Conservation (phyloP, 371 early-diverging fungal genomes). For the Aphelidium insulamus region DNA sequence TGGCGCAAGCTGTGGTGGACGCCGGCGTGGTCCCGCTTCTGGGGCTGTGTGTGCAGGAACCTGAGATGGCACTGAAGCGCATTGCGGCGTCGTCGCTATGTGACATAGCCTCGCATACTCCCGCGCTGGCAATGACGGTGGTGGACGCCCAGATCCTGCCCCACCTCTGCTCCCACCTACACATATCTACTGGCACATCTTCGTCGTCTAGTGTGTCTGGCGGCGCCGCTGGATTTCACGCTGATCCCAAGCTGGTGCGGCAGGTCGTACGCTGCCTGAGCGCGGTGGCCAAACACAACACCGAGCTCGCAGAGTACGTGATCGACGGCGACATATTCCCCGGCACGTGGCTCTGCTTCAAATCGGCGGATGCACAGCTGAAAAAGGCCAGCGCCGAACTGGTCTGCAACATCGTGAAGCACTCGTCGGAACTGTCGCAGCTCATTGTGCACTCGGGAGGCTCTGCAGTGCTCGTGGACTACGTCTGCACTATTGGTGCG, state of each 20-base stretch:
- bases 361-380: slow-evolving; percentile 18
- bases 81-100: slow-evolving; percentile 25
- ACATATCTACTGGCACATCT: no score
- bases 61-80: slow-evolving; percentile 18
- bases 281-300: slow-evolving; percentile 24
- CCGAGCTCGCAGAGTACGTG: slow-evolving; percentile 26
- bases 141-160: no score
- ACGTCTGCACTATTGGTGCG: slow-evolving; percentile 16
- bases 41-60: slow-evolving; percentile 27
- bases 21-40: slow-evolving; percentile 24
- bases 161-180: no score
- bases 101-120: slow-evolving; percentile 25
- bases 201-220: no score
- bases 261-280: slow-evolving; percentile 21
- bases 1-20: slow-evolving; percentile 23
- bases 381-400: slow-evolving; percentile 21
- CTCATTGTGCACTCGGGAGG: slow-evolving; percentile 27
- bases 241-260: slow-evolving; percentile 22
- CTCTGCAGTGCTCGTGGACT: slow-evolving; percentile 25
- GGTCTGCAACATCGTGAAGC: slow-evolving; percentile 28
- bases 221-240: slow-evolving; percentile 16
- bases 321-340: slow-evolving; percentile 28
- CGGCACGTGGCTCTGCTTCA: slow-evolving; percentile 16
- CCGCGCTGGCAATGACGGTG: slow-evolving; percentile 20
- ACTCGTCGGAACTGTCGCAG: slow-evolving; percentile 26